A percentile compares a stretch with the other conserved stretches of the same genome.
Conservation (phyloP, 2,329 filamentous ascomycete species). For the Lachnellula occidentalis region DNA sequence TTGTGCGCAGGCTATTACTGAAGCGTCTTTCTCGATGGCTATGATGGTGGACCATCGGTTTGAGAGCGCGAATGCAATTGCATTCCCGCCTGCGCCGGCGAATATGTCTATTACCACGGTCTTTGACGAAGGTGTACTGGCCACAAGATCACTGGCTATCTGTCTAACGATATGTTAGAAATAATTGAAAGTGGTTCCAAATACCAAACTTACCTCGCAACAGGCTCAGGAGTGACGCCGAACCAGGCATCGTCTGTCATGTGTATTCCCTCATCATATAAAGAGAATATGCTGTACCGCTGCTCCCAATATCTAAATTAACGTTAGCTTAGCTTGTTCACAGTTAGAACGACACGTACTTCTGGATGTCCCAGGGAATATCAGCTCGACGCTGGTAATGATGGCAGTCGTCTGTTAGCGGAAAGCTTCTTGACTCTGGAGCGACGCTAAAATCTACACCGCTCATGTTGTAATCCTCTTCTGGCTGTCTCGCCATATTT, state of each 20-base stretch:
- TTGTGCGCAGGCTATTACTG: slow-evolving; percentile 81
- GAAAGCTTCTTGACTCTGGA: slow-evolving; percentile 15
- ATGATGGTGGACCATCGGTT: slow-evolving; percentile 78
- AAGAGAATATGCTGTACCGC: slow-evolving; percentile 78
- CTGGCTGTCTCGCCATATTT: background rate
- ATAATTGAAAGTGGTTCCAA: background rate
- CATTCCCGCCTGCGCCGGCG: slow-evolving; percentile 86
- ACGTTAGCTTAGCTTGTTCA: slow-evolving; percentile 1
- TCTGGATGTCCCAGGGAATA: slow-evolving; percentile 78
- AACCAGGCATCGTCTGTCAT: slow-evolving; percentile 96
- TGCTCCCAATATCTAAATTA: slow-evolving; percentile 77
- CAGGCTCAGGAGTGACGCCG: slow-evolving; percentile 88
- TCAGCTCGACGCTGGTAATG: slow-evolving; percentile 68
- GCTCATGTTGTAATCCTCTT: background rate
- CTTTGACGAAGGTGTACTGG: slow-evolving; percentile 29
- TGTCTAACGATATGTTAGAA: slow-evolving; percentile 42
- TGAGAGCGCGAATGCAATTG: slow-evolving; percentile 85
- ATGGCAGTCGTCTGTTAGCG: slow-evolving; percentile 59
- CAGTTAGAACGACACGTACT: slow-evolving; percentile 46
- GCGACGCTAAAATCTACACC: background rate
- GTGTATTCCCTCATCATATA: slow-evolving; percentile 81
- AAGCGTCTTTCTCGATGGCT: slow-evolving; percentile 78
- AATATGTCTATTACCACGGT: slow-evolving; percentile 73
- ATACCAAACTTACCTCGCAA: slow-evolving; percentile 61
- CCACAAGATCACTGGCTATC: slow-evolving; percentile 67